phyloP scores from a whole-genome alignment of 805 yeast genomes.

The Monosporozyma aerobia region DNA sequence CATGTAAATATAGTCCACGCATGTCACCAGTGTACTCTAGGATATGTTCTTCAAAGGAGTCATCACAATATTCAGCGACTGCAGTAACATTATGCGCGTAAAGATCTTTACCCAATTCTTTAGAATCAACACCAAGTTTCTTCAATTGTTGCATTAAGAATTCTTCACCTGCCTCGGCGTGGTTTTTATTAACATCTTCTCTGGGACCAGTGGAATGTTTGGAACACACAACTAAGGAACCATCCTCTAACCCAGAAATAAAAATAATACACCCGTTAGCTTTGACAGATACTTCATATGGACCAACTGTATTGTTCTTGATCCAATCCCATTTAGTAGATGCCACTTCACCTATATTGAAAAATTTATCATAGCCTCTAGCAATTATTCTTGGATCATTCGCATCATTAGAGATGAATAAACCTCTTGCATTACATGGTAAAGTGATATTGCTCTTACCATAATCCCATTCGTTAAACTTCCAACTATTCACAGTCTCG shows the following conservation, averaged over 20 bases:
- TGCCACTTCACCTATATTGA: slow-evolving; percentile 62
- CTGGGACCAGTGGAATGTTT: slow-evolving; percentile 79
- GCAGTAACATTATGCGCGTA: slow-evolving; percentile 58
- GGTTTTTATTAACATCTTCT: slow-evolving; percentile 48
- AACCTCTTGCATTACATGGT: slow-evolving; percentile 76
- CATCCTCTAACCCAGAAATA: slow-evolving; percentile 66
- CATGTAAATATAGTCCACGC: slow-evolving; percentile 86
- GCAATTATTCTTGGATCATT: slow-evolving; percentile 42
- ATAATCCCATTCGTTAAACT: slow-evolving; percentile 86
- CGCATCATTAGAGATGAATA: slow-evolving; percentile 45
- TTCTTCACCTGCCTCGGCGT: slow-evolving; percentile 62
- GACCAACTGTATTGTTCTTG: slow-evolving; percentile 49
- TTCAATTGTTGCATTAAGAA: slow-evolving; percentile 49
- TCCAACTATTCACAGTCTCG: slow-evolving; percentile 48
- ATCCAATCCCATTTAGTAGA: slow-evolving; percentile 44
- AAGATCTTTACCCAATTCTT: slow-evolving; percentile 49
- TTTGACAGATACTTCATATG: slow-evolving; percentile 71
- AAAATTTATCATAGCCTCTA: slow-evolving; percentile 92
- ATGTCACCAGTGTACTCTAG: slow-evolving; percentile 55
- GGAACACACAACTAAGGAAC: slow-evolving; percentile 76
- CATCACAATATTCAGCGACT: slow-evolving; percentile 90
- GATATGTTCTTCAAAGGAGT: slow-evolving; percentile 87
- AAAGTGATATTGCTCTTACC: slow-evolving; percentile 42
- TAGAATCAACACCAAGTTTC: slow-evolving; percentile 30
- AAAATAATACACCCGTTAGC: slow-evolving; percentile 92